Conservation (phyloP, 2,329 filamentous ascomycete species). For the Talaromyces atroroseus region DNA sequence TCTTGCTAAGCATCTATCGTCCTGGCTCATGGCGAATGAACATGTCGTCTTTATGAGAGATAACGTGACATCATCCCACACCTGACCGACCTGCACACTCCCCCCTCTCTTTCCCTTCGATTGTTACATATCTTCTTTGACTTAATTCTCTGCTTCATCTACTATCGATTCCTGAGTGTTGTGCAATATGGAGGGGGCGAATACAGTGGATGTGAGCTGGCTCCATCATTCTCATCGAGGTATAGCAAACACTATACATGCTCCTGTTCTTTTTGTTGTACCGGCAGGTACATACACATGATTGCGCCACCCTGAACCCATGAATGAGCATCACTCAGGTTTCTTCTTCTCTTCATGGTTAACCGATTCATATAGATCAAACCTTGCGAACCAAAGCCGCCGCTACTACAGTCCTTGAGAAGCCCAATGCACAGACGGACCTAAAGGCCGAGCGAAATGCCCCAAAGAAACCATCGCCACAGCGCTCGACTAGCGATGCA, state of each 20-base stretch:
- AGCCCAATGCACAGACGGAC: slow-evolving; percentile 21
- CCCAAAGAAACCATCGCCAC: slow-evolving; percentile 14
- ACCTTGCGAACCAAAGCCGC: slow-evolving; percentile 26
- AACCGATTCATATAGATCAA: slow-evolving; percentile 4
- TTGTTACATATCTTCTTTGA: not conserved
- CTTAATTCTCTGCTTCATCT: not conserved
- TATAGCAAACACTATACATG: slow-evolving; percentile 37
- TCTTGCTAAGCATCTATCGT: not conserved
- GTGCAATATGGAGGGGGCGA: slow-evolving; percentile 66
- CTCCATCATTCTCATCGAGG: slow-evolving; percentile 81
- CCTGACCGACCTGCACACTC: slow-evolving; percentile 8
- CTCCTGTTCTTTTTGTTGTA: not conserved
- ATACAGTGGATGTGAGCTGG: slow-evolving; percentile 85
- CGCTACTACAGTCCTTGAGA: slow-evolving; percentile 28
- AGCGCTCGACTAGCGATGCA: slow-evolving; percentile 13
- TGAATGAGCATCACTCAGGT: slow-evolving; percentile 19
- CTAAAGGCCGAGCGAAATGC: slow-evolving; percentile 18
- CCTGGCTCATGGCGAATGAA: slow-evolving; percentile 4
- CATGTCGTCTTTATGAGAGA: slow-evolving; percentile 11
- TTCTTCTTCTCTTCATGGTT: slow-evolving; percentile 29
- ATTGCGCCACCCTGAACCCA: not conserved
- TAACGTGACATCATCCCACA: slow-evolving; percentile 15
- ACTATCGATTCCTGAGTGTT: not conserved
- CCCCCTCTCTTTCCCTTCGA: not conserved
- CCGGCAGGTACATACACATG: not conserved